These are phyloP conservation scores for Ploettnerulaceae sp. DNA, from an alignment of 2,329 filamentous ascomycete species.

Conservation along the genomic window DNA sequence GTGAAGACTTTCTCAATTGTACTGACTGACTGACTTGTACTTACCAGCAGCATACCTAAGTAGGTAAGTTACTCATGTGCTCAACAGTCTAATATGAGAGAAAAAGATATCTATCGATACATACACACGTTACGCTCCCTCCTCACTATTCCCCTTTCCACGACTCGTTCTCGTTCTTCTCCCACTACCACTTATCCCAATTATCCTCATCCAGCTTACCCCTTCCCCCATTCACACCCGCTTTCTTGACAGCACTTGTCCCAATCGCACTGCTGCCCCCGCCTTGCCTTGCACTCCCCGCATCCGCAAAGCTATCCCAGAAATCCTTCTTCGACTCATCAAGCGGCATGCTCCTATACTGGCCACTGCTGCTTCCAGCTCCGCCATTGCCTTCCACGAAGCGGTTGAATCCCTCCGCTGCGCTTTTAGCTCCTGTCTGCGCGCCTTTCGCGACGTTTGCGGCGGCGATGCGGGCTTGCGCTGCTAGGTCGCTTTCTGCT, in stretches of 20 bases:
- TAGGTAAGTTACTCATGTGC: not conserved
- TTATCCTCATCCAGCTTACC: conserved; percentile 50
- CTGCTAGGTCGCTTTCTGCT: conserved; percentile 72
- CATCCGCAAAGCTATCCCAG: conserved; percentile 82
- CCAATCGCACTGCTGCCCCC: conserved; percentile 26
- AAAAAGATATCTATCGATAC: too few relatives aligned
- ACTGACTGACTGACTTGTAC: too few relatives aligned
- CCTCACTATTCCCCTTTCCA: not conserved
- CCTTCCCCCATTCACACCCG: conserved; percentile 25
- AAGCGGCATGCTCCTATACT: conserved; percentile 38
- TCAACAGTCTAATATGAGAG: not conserved
- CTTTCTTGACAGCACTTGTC: conserved; percentile 32
- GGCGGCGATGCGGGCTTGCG: conserved; percentile 56
- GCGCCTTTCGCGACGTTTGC: conserved; percentile 63
- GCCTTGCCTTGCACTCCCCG: conserved; percentile 17
- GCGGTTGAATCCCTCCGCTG: conserved; percentile 73
- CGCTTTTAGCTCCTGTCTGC: conserved; percentile 65
- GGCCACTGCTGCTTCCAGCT: conserved; percentile 33
- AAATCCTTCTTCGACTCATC: conserved; percentile 73
- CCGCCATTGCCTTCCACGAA: conserved; percentile 72
- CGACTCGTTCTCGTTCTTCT: not conserved
- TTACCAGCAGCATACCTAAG: not conserved
- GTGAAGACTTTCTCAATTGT: too few relatives aligned
- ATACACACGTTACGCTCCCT: too few relatives aligned
- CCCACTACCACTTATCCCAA: conserved; percentile 48